These are phyloP conservation scores for Pleurotus eryngii DNA, from an alignment of 768 basidiomycete genomes.

Conservation along the genomic window DNA sequence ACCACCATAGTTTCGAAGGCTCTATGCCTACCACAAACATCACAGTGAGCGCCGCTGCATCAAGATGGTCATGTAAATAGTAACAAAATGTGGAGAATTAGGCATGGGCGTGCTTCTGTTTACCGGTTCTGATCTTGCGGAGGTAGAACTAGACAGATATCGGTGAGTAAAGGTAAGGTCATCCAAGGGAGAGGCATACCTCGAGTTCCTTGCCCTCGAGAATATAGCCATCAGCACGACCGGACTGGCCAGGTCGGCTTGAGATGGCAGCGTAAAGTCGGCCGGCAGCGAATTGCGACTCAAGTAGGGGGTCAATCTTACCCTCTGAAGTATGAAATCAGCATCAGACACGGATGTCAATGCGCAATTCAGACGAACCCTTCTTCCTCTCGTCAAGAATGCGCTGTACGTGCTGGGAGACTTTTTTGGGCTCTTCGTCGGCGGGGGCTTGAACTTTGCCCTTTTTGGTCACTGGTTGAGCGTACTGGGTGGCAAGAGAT, in stretches of 20 bases:
- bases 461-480: slow-evolving; percentile 90
- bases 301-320: slow-evolving; percentile 88
- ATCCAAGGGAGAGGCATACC: slow-evolving; percentile 41
- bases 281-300: slow-evolving; percentile 88
- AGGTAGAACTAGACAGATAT: slow-evolving; percentile 74
- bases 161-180: slow-evolving; percentile 14
- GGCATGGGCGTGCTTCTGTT: slow-evolving; percentile 88
- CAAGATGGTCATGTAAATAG: slow-evolving; percentile 34
- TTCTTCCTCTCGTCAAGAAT: slow-evolving; percentile 88
- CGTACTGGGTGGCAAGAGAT: slow-evolving; percentile 58
- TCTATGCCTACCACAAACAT: slow-evolving; percentile 7
- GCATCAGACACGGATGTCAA: neutral
- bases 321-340: slow-evolving; percentile 48
- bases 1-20: slow-evolving; percentile 4
- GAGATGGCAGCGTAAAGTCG: slow-evolving; percentile 93
- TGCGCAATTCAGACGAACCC: slow-evolving; percentile 41
- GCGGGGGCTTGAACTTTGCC: slow-evolving; percentile 60
- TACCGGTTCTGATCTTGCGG: slow-evolving; percentile 88
- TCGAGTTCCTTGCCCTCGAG: slow-evolving; percentile 99
- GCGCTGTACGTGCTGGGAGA: slow-evolving; percentile 89
- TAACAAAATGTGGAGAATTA: slow-evolving; percentile 12
- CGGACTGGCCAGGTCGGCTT: slow-evolving; percentile 95
- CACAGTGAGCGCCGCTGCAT: slow-evolving; percentile 15
- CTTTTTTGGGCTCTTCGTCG: slow-evolving; percentile 67
- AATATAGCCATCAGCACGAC: slow-evolving; percentile 95